Evolutionary conservation across 2,329 filamentous ascomycete species (phyloP), one percentile per base, ranked within the genome.

Genomic region (Pyricularia sp.): DNA sequence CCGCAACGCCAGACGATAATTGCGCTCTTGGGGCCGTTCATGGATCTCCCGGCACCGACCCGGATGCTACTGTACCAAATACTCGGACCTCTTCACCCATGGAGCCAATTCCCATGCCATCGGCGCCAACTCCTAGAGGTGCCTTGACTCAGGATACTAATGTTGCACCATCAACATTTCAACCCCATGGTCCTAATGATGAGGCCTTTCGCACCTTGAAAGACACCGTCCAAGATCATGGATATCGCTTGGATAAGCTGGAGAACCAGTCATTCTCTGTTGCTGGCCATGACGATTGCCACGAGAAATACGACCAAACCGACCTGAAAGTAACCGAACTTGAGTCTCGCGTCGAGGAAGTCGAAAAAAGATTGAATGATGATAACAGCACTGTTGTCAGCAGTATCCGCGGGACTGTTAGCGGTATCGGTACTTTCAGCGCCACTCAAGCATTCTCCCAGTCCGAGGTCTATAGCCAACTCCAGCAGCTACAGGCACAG

Each of bases 181-280:
- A 12, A 28, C 25, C 23, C 6, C 58, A 61, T 12, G 42, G 69
- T 42, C n/a, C 66, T 64, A 61, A 68, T 23, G 12, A 30, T 30
- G 78, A 79, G 36, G 77, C 78, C 2, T 78, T 86, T 68, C 79
- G 80, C 69, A 80, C 82, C 64, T 72, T 88, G 9, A 79, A 82
- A 4, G 81, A 85, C 63, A 81, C 82, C n/a, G 82, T 90, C 70
- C 80, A 85, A 69, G 83, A 84, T 23, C 86, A 93, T 70, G 87
- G 87, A 55, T 82, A 85, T 68, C 88, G 92, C 1, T 77, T 94
- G 14, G 89, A 92, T 66, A 81, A 82, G 69, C 81, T 94, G 6
- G 92, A 94, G 77, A 91, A 85, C 67, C 81, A 85, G 1, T 93
- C 90, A 0, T 92, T 93, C 73, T 87, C 87, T 28, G 83, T 86